Evolutionary conservation across 192 early-diverging fungal genomes (phyloP), one percentile per base, ranked within the genome.

Genomic region (Globomyces pollinis-pini): DNA sequence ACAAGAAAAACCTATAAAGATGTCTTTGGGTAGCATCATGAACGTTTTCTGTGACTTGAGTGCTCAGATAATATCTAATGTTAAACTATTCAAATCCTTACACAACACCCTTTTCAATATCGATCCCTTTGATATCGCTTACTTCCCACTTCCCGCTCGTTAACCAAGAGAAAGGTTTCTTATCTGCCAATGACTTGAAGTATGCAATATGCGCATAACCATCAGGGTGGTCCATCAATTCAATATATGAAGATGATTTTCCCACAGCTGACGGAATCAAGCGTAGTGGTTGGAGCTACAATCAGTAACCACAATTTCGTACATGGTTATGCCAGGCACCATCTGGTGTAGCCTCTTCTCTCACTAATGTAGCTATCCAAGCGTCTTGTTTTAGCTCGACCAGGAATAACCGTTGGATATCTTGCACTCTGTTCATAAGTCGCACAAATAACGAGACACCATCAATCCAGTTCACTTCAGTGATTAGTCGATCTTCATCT

Each of bases 341-440:
- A 56, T 81, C 80, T 11, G 20, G 15, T 29, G 39, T 41, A 60
- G 56, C 35, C 41, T 72, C 44, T 79, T 85, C 59, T 82, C 92
- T 42, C 83, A 83, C 87, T 80, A 96, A 26, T 76, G 30, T 61
- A 75, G 20, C 84, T 75, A 60, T 91, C 91, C 65, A 80, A 64
- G 31, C 61, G 47, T 20, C 24, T 9, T 66, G 67, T 5, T 70
- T 61, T 1, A 76, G 59, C 21, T 49, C 65, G 2, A 85, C 81
- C 24, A 91, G 45, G 49, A 83, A 89, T 29, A 91, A 65, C 16
- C 81, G 74, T 60, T 85, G 74, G 2, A 83, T 76, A 65, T 93
- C 90, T 59, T 98, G 95, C 18, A 96, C 85, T 15, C 95, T 75
- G 62, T 98, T 98, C 68, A 90, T 89, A 24, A 79, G 77, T 49